Percentiles rank a stretch among this genome's conserved stretches.
These are phyloP conservation scores for Saturnispora diversa DNA, from an alignment of 805 yeast genomes.

Conservation along the genomic window DNA sequence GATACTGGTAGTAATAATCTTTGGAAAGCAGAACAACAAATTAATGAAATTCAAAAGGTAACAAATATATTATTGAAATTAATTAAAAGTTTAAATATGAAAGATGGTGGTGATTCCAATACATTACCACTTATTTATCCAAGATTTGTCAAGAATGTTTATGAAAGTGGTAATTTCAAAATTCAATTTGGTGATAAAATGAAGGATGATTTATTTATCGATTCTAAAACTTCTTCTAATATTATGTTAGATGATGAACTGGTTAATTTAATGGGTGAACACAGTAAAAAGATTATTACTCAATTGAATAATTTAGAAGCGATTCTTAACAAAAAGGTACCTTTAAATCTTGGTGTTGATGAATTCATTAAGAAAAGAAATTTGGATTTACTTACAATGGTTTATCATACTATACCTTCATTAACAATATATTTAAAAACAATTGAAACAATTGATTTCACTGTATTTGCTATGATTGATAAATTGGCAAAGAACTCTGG, in stretches of 20 bases:
- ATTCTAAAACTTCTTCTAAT: constrained; percentile 23
- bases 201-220: constrained; percentile 28
- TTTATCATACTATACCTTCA: constrained; percentile 45
- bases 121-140: constrained; percentile 61
- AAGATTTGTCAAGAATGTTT: constrained; percentile 54
- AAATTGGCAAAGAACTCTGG: constrained; percentile 18
- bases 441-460: constrained; percentile 55
- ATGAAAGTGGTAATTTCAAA: constrained; percentile 74
- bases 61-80: neutral
- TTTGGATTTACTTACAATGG: constrained; percentile 42
- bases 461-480: constrained; percentile 36
- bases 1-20: constrained; percentile 1
- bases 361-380: constrained; percentile 35
- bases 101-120: constrained; percentile 12
- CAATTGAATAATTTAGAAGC: constrained; percentile 37
- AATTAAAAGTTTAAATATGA: neutral
- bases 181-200: constrained; percentile 46
- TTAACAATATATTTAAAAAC: constrained; percentile 43
- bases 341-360: constrained; percentile 19
- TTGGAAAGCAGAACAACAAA: constrained; percentile 1
- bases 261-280: constrained; percentile 30
- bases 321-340: constrained; percentile 34
- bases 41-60: neutral
- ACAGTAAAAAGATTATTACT: constrained; percentile 32
- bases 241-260: constrained; percentile 45